Percentiles rank a stretch among this genome's conserved stretches.
Conservation (phyloP, 140 eudicot species). For the Flaveria floridana region DNA sequence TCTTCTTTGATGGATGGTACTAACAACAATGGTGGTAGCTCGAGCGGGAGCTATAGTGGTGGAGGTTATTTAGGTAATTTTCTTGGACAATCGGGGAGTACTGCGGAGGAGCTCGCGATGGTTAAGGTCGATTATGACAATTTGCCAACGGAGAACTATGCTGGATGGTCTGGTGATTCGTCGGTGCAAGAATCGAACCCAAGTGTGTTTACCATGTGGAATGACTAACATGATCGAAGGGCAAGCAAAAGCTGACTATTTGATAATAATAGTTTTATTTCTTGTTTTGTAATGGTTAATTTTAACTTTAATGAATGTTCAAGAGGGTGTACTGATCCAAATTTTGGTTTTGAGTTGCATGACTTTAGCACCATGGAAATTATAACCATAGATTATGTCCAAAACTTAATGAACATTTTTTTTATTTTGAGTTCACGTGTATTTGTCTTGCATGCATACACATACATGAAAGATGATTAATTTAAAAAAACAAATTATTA, state of each 20-base stretch:
- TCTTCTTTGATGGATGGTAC: slow-evolving; percentile 57
- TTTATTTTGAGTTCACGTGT: slow-evolving; percentile 8
- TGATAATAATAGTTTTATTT: slow-evolving; percentile 37
- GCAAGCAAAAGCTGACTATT: slow-evolving; percentile 30
- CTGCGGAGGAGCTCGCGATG: slow-evolving; percentile 57
- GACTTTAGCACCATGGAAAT: not conserved
- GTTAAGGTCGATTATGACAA: slow-evolving; percentile 90
- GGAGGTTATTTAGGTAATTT: slow-evolving; percentile 64
- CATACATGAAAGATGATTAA: not conserved
- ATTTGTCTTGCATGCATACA: slow-evolving; percentile 8
- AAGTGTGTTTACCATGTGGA: slow-evolving; percentile 92
- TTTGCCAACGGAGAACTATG: slow-evolving; percentile 55
- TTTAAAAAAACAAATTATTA: no score
- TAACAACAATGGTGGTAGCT: slow-evolving; percentile 63
- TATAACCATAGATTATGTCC: slow-evolving; percentile 6
- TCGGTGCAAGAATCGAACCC: slow-evolving; percentile 72
- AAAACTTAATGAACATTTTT: not conserved
- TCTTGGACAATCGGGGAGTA: slow-evolving; percentile 49
- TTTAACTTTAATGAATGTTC: slow-evolving; percentile 38
- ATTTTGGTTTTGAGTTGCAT: slow-evolving; percentile 20
- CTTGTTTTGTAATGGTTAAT: slow-evolving; percentile 32
- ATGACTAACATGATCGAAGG: slow-evolving; percentile 50
- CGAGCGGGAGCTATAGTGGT: slow-evolving; percentile 40
- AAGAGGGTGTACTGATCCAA: slow-evolving; percentile 37
- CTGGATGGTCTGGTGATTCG: slow-evolving; percentile 81